Conservation (phyloP, 345 rosid genomes). For the Trapa incisa region DNA sequence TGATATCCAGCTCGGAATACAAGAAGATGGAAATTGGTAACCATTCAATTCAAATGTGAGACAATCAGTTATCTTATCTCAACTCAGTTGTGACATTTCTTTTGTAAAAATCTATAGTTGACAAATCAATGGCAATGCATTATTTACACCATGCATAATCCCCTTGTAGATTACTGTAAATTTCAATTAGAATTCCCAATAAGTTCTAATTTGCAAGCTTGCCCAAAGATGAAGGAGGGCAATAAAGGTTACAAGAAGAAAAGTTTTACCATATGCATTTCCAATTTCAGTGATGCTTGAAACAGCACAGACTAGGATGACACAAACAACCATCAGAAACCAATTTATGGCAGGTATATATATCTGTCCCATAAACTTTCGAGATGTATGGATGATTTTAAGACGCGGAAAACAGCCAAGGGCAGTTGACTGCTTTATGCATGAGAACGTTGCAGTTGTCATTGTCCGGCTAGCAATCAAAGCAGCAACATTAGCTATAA, state of each 20-base stretch:
- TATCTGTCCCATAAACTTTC: constrained; percentile 98
- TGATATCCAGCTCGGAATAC: background rate
- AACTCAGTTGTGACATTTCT: background rate
- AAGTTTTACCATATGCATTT: constrained; percentile 85
- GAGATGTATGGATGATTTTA: constrained; percentile 94
- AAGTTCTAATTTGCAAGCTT: too few relatives aligned
- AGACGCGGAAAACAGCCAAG: constrained; percentile 99
- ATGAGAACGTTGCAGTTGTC: constrained; percentile 97
- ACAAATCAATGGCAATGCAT: background rate
- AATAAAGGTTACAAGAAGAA: constrained; percentile 1
- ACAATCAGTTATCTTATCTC: background rate
- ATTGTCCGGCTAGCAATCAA: constrained; percentile 92
- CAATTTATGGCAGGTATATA: constrained; percentile 97
- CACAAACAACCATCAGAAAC: constrained; percentile 81
- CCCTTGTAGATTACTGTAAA: background rate
- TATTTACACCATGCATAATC: background rate
- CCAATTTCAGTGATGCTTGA: constrained; percentile 81
- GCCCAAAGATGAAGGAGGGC: background rate
- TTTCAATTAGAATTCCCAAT: too few relatives aligned
- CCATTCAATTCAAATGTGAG: background rate
- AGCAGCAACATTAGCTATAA: constrained; percentile 87
- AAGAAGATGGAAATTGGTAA: background rate
- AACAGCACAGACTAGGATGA: constrained; percentile 66
- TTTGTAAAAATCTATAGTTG: background rate
- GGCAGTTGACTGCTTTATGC: constrained; percentile 90